Percentiles rank a stretch among this genome's conserved stretches.
Evolutionary conservation across 305 asterid species (phyloP).

Genomic region (Solanum hybrid): DNA sequence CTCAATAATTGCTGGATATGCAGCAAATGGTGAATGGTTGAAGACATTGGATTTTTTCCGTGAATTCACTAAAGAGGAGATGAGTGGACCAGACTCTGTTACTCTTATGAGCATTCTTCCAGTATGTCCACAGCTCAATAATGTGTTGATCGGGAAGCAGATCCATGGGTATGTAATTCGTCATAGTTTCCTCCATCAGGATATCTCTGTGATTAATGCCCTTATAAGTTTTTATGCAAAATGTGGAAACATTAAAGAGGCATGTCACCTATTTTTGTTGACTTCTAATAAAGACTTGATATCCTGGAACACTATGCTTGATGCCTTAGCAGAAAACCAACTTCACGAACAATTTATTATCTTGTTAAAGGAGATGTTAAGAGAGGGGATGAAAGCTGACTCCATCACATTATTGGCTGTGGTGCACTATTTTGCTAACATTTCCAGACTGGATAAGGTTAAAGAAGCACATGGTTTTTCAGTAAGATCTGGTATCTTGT

Average conservation of each 20-base stretch:
- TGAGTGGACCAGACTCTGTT: slow-evolving; percentile 42
- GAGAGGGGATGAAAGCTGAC: slow-evolving; percentile 54
- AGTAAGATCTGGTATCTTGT: slow-evolving; percentile 35
- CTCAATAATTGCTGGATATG: slow-evolving; percentile 65
- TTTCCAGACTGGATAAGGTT: slow-evolving; percentile 32
- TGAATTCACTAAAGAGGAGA: slow-evolving; percentile 26
- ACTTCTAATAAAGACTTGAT: slow-evolving; percentile 53
- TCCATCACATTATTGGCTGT: slow-evolving; percentile 50
- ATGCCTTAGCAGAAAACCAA: slow-evolving; percentile 61
- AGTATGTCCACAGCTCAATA: slow-evolving; percentile 41
- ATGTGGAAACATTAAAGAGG: slow-evolving; percentile 40
- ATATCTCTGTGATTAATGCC: slow-evolving; percentile 62
- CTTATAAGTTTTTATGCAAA: slow-evolving; percentile 60
- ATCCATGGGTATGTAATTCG: slow-evolving; percentile 64
- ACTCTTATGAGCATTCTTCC: slow-evolving; percentile 70
- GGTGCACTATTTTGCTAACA: slow-evolving; percentile 33
- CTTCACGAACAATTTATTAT: slow-evolving; percentile 40
- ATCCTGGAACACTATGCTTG: slow-evolving; percentile 68
- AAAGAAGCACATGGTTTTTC: slow-evolving; percentile 80
- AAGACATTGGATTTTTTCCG: slow-evolving; percentile 43
- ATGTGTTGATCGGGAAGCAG: slow-evolving; percentile 58
- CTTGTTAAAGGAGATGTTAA: slow-evolving; percentile 42
- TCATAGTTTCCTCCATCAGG: slow-evolving; percentile 27
- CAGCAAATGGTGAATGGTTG: slow-evolving; percentile 45
- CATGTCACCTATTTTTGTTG: slow-evolving; percentile 35